Percentiles rank a stretch among this genome's conserved stretches.
Evolutionary conservation across 1,139 yeast genomes (phyloP).

Genomic region (Nadsonia starkeyi-henricii): DNA sequence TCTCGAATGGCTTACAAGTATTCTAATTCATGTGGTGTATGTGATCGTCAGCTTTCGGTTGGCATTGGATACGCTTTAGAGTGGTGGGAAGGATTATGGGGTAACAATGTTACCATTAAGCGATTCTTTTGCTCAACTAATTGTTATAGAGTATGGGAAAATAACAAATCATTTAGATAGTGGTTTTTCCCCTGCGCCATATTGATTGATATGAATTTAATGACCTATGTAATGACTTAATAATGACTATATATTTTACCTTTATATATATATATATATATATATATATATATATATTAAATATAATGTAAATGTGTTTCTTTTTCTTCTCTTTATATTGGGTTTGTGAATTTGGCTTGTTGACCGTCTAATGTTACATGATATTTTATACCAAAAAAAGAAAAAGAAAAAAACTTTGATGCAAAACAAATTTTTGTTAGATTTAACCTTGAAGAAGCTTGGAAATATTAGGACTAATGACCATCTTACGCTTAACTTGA

Average conservation of each 20-base stretch:
- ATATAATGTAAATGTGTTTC: too few relatives aligned
- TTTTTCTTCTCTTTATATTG: too few relatives aligned
- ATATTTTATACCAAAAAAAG: background rate
- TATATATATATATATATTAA: too few relatives aligned
- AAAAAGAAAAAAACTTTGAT: too few relatives aligned
- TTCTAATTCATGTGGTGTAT: slow-evolving; percentile 32
- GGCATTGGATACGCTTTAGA: slow-evolving; percentile 43
- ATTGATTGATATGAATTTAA: too few relatives aligned
- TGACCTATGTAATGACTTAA: too few relatives aligned
- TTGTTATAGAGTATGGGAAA: background rate
- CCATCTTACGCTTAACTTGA: slow-evolving; percentile 41
- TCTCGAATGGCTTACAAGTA: background rate
- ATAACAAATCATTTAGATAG: background rate
- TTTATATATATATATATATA: too few relatives aligned
- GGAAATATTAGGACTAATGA: slow-evolving; percentile 34
- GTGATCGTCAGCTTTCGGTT: slow-evolving; percentile 31
- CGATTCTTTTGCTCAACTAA: slow-evolving; percentile 11
- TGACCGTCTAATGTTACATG: background rate
- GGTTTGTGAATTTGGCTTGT: too few relatives aligned
- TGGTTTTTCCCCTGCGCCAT: too few relatives aligned
- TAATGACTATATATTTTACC: too few relatives aligned
- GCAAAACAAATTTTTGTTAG: too few relatives aligned
- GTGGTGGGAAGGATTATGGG: slow-evolving; percentile 36
- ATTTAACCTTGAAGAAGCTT: slow-evolving; percentile 4
- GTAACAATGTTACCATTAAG: slow-evolving; percentile 7